These are phyloP conservation scores for Ascochyta clinopodiicola DNA, from an alignment of 2,329 filamentous ascomycete species.

Conservation along the genomic window DNA sequence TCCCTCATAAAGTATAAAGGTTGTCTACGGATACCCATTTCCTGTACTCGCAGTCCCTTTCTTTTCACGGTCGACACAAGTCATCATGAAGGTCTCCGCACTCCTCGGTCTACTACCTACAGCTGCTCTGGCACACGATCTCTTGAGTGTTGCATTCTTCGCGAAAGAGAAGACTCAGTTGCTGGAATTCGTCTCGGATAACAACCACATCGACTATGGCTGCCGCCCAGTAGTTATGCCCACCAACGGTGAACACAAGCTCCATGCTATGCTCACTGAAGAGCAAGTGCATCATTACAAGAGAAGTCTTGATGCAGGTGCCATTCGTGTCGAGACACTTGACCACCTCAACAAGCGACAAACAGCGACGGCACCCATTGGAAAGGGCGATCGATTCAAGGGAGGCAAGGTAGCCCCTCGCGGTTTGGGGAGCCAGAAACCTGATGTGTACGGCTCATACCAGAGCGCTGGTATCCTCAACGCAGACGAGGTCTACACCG, in stretches of 20 bases:
- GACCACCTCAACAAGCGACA: constrained; percentile 38
- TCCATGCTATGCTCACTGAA: constrained; percentile 40
- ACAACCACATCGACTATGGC: constrained; percentile 44
- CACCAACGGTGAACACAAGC: constrained; percentile 38
- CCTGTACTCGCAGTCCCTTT: not conserved
- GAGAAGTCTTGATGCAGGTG: constrained; percentile 31
- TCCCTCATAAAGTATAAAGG: constrained; percentile 5
- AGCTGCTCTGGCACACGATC: constrained; percentile 34
- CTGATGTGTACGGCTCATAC: constrained; percentile 30
- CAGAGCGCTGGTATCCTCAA: constrained; percentile 54
- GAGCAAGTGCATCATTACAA: constrained; percentile 31
- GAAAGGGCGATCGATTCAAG: constrained; percentile 51
- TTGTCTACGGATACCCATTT: not conserved
- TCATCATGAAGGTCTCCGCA: constrained; percentile 34
- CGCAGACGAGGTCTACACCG: constrained; percentile 54
- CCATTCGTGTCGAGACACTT: constrained; percentile 32
- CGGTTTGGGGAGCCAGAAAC: constrained; percentile 51
- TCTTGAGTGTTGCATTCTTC: constrained; percentile 38
- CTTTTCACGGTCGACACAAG: not conserved
- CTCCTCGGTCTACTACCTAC: constrained; percentile 36
- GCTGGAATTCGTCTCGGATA: constrained; percentile 37
- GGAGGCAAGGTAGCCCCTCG: constrained; percentile 52
- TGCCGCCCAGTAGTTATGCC: constrained; percentile 41
- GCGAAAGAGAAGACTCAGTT: constrained; percentile 41
- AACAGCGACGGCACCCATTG: constrained; percentile 39